Evolutionary conservation across 1,139 yeast genomes (phyloP), one percentile per base, ranked within the genome.

Genomic region (Hansenula sp.): DNA sequence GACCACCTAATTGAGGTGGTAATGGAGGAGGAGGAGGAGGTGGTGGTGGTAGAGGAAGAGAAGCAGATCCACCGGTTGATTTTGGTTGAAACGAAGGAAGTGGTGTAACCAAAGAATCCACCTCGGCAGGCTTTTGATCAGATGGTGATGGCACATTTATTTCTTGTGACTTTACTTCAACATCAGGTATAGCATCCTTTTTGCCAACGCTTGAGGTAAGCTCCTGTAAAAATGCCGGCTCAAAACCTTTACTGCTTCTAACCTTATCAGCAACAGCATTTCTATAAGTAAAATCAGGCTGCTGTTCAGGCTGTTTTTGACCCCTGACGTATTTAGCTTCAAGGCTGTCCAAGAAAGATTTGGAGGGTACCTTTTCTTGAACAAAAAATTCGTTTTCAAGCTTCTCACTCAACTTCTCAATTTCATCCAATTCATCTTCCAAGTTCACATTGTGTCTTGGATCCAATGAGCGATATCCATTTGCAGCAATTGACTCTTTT

Each of bases 221-320:
- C 53, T 84, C 90, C 43, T 73, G 70, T 51, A 84, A 67, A 61
- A 79, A 81, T 38, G 71, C 62, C 10, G 85, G 81, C 53, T 76
- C 70, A 70, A 74, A 70, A 1, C 69, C 70, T 67, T 56, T 47
- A 42, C 60, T 55, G 37, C 48, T 41, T 41, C 54, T 52, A 53
- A 60, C 58, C 43, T 58, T 60, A n/a, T 59, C 63, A 12, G 59
- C 60, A 40, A 50, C 51, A 24, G 71, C 63, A 0, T 54, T 50
- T 38, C 53, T 49, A 39, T 48, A 46, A 16, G 25, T 48, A 39
- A 45, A 48, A 28, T 54, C 59, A 3, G 55, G 44, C 25, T 43
- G 49, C 9, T 43, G 48, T 18, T 43, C 48, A 5, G 60, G 59
- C 31, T 55, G 59, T 36, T 55, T 58, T 36, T 74, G 68, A 6